phyloP scores from a whole-genome alignment of 2,329 filamentous ascomycete species.

The Fonsecaea monophora region DNA sequence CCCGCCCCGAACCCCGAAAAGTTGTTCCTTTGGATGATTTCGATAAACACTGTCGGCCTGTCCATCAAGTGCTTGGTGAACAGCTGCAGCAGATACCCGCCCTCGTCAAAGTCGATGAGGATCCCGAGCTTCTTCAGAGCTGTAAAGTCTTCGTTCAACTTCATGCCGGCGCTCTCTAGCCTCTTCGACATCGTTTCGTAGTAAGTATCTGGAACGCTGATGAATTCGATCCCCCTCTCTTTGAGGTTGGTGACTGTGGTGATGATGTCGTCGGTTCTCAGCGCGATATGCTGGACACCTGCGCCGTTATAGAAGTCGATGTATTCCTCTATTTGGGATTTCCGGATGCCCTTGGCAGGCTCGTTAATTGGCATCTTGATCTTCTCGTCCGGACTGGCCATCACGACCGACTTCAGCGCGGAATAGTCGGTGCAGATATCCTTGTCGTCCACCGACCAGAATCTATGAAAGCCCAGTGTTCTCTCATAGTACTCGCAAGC shows the following conservation, averaged over 20 bases:
- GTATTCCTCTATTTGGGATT: conserved; percentile 93
- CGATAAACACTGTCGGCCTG: conserved; percentile 91
- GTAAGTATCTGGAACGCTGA: conserved; percentile 84
- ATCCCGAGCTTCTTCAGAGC: conserved; percentile 80
- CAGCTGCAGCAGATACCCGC: conserved; percentile 77
- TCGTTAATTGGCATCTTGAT: conserved; percentile 99
- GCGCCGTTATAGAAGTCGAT: conserved; percentile 88
- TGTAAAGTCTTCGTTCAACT: conserved; percentile 79
- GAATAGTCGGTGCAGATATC: conserved; percentile 93
- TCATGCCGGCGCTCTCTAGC: conserved; percentile 67
- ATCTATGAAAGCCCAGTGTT: conserved; percentile 89
- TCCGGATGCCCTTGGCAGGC: conserved; percentile 86
- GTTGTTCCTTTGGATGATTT: conserved; percentile 91
- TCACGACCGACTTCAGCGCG: conserved; percentile 86
- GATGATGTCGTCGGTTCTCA: conserved; percentile 82
- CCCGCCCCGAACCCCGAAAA: conserved; percentile 93
- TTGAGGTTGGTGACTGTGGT: conserved; percentile 76
- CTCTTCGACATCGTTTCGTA: conserved; percentile 78
- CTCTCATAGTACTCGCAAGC: conserved; percentile 79
- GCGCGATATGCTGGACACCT: conserved; percentile 91
- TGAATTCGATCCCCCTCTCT: conserved; percentile 90
- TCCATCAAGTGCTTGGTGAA: conserved; percentile 92
- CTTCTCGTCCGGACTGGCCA: conserved; percentile 81
- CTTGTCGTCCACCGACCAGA: conserved; percentile 95
- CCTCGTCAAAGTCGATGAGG: conserved; percentile 93